These are phyloP conservation scores for Prunus dulcis DNA, from an alignment of 306 rosid genomes.

Conservation along the genomic window DNA sequence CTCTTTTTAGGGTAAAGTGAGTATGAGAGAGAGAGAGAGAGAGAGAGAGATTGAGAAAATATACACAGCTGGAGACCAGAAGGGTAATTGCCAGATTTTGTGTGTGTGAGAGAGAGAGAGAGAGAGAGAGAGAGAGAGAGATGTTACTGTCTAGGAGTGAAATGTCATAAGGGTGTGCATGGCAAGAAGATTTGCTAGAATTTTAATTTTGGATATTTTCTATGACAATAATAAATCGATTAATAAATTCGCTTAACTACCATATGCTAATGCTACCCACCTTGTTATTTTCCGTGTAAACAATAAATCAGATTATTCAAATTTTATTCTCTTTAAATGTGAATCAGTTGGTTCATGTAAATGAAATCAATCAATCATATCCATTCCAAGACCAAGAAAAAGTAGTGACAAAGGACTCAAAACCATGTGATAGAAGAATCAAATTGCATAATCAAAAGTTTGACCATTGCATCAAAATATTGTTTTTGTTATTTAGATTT, in stretches of 20 bases:
- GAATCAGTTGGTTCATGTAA: background rate
- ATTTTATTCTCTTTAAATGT: slow-evolving; percentile 4
- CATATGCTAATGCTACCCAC: slow-evolving; percentile 1
- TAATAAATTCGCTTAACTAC: slow-evolving; percentile 1
- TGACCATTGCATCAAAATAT: background rate
- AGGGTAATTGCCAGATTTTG: slow-evolving; percentile 34
- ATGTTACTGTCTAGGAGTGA: background rate
- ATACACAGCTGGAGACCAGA: slow-evolving; percentile 15
- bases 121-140: background rate
- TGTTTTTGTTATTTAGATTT: background rate
- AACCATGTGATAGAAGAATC: background rate
- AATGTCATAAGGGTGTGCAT: slow-evolving; percentile 8
- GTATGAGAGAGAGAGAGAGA: slow-evolving; percentile 24
- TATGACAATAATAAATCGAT: background rate
- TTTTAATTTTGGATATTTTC: slow-evolving; percentile 9
- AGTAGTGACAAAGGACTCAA: too few relatives aligned
- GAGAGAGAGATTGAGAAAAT: slow-evolving; percentile 30
- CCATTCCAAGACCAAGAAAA: background rate
- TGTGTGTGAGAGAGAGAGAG: background rate
- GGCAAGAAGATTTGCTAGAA: background rate
- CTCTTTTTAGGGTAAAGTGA: slow-evolving; percentile 54
- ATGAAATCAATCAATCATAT: background rate
- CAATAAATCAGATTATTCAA: background rate
- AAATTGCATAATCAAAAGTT: background rate
- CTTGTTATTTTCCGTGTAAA: background rate